Evolutionary conservation across 345 rosid genomes (phyloP), one percentile per base, ranked within the genome.

Genomic region (Eutrema yunnanense): DNA sequence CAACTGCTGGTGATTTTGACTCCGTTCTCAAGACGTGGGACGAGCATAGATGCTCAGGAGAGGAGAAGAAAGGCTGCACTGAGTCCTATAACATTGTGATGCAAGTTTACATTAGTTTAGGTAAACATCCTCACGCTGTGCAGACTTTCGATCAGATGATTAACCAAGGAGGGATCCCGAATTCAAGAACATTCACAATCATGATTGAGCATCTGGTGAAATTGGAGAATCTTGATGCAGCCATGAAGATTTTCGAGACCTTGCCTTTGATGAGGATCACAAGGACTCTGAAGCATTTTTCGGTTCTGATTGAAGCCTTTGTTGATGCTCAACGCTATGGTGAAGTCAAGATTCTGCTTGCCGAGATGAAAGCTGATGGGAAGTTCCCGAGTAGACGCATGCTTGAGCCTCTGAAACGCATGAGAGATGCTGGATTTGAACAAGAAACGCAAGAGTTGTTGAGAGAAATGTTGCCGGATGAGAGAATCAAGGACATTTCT

Each of bases 211-310:
- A 94, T 79, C 85, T 94, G 59, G 63, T 88, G 68, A 72, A 22
- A 54, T 69, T 76, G 2, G 86, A 86, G 67, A 82, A 80, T 75
- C 73, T 89, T 82, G 90, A 89, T 81, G 56, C 85, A 2, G 97
- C 95, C 2, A 34, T 88, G 72, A 80, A 84, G 70, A 53, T 91
- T 72, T 94, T 91, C 19, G 56, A 40, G 47, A 9, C 83, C 0
- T 82, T 94, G 82, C 96, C 98, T 2, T 65, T 73, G 74, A 89
- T 91, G 92, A 88, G 98, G 77, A 86, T 87, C 43, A 88, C 89
- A 37, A 77, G 92, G 73, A 89, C 96, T 62, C 57, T 75, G 30
- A 91, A 82, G 80, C 98, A 87, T 74, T 91, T 73, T 68, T 78
- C 76, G 6, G 77, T 84, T 73, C 54, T 94, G 74, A 65, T 87